phyloP scores from a whole-genome alignment of 176 grass and related monocot species.

The sorghum (Sorghum bicolor) region DNA sequence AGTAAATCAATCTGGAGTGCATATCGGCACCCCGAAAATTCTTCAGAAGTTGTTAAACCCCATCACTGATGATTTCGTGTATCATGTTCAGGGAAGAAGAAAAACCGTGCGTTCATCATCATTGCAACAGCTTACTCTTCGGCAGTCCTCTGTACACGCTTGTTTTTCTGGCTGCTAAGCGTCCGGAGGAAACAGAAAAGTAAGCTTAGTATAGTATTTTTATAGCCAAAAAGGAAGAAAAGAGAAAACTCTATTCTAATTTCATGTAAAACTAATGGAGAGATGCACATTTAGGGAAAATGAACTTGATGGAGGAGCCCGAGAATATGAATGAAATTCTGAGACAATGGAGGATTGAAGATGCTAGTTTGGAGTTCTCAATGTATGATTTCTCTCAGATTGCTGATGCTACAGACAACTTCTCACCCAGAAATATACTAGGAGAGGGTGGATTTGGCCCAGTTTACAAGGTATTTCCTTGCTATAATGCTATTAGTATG shows the following conservation, averaged over 20 bases:
- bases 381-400: conserved; percentile 43
- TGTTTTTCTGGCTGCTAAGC: conserved; percentile 36
- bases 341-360: conserved; percentile 23
- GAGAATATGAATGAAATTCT: conserved; percentile 8
- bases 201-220: background rate
- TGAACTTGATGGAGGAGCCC: background rate
- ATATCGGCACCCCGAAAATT: background rate
- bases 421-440: conserved; percentile 43
- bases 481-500: background rate
- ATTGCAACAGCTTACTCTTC: conserved; percentile 28
- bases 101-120: conserved; percentile 27
- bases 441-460: conserved; percentile 75
- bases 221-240: background rate
- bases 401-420: conserved; percentile 52
- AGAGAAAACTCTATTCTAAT: background rate
- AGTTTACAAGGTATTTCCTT: conserved; percentile 66
- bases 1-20: conserved; percentile 13
- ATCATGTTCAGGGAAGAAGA: conserved; percentile 27
- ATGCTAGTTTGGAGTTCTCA: conserved; percentile 15
- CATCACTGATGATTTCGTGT: background rate
- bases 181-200: conserved; percentile 16
- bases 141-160: conserved; percentile 14
- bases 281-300: conserved; percentile 20
- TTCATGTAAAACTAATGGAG: conserved; percentile 20
- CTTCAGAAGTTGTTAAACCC: background rate